Base-by-base conservation (phyloP, 164 flowering plant genomes). In the Malania oleifera region DNA sequence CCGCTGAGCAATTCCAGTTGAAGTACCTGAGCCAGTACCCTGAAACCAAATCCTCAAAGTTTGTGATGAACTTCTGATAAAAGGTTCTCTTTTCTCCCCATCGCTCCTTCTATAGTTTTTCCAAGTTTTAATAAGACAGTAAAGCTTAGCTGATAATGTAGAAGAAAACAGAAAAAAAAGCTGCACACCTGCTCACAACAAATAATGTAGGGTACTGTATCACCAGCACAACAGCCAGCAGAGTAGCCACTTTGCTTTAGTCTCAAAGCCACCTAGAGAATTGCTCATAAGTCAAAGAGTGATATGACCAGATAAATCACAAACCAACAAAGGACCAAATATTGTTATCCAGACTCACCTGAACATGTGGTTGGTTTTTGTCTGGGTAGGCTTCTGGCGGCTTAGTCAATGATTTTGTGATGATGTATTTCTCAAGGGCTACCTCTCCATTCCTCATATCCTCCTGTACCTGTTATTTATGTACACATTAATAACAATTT, bases 341-440 rank as follows among this genome's bases (percentile, higher is more conserved):
- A 37, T 7, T 26, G 37, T 18, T 59, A 46, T 38, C 20, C 31
- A 40, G 48, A 59, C 80, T 70, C 61, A 88, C 99, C 70, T 84
- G 88, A 67, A 93, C 99, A 73, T 93, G 99, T 17, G 99, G 99
- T 69, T 90, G 99, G 70, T 77, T 93, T 73, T 76, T 93, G 68
- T 87, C 99, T 49, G 99, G 89, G 59, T 93, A 93, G 25, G 93
- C 91, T 76, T 93, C 97, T 34, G 99, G 97, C 39, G 87, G 77
- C 77, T 85, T 93, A 48, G 96, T 90, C 67, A 93, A 70, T 58
- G 95, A 60, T 73, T 93, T 93, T 54, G 89, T 93, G 68, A 93
- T 93, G 48, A 93, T 77, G 75, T 88, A 93, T 69, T 90, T 93
- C 72, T 93, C 97, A 55, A 90, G 89, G 35, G 75, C 77, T 52